A percentile compares a stretch with the other conserved stretches of the same genome.
These are phyloP conservation scores for Rutstroemia sp. DNA, from an alignment of 2,329 filamentous ascomycete species.

Conservation along the genomic window DNA sequence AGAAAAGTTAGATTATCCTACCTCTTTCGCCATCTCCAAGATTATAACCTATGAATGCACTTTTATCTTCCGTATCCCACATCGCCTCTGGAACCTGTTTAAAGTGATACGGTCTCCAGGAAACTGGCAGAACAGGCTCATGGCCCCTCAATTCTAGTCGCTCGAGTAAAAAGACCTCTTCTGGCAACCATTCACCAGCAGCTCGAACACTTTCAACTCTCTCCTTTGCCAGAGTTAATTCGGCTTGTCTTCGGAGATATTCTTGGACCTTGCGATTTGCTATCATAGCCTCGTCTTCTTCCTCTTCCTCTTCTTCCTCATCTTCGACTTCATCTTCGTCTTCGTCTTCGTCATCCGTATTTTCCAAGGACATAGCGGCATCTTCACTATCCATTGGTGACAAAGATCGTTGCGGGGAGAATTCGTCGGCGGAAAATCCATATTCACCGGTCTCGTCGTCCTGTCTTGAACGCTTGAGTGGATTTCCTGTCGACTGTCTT, in stretches of 20 bases:
- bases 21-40: constrained; percentile 18
- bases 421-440: constrained; percentile 9
- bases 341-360: constrained; percentile 1
- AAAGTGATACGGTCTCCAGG: constrained; percentile 25
- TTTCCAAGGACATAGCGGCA: background rate
- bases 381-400: constrained; percentile 8
- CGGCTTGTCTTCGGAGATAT: constrained; percentile 24
- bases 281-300: constrained; percentile 10
- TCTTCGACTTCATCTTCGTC: constrained; percentile 6
- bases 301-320: constrained; percentile 14
- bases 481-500: constrained; percentile 11
- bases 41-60: constrained; percentile 25
- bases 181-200: constrained; percentile 24
- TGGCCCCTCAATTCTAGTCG: constrained; percentile 26
- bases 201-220: constrained; percentile 21
- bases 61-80: constrained; percentile 20
- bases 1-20: constrained; percentile 11
- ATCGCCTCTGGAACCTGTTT: constrained; percentile 24
- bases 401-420: constrained; percentile 17
- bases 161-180: constrained; percentile 26
- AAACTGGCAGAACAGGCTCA: constrained; percentile 24
- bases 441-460: constrained; percentile 16
- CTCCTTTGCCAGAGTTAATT: constrained; percentile 17
- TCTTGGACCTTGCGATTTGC: constrained; percentile 24
- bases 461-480: constrained; percentile 22